Conservation (phyloP, 805 yeast species). For the Metschnikowia matae region DNA sequence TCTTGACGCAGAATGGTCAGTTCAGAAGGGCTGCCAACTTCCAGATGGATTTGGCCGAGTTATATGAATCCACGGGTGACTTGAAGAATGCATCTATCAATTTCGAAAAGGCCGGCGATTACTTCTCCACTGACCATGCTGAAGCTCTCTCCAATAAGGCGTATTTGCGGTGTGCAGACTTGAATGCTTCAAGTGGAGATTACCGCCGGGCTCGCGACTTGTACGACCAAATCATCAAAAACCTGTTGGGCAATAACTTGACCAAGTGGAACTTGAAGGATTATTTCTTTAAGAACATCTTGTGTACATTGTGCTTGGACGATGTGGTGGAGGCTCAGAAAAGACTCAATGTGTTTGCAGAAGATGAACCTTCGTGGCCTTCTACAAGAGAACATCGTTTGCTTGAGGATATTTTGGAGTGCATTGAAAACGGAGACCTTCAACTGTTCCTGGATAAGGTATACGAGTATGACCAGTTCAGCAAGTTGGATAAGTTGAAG, state of each 20-base stretch:
- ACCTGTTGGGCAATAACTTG: conserved; percentile 65
- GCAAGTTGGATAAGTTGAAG: conserved; percentile 87
- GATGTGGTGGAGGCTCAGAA: conserved; percentile 85
- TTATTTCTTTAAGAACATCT: conserved; percentile 76
- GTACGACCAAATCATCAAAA: conserved; percentile 75
- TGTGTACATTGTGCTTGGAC: conserved; percentile 78
- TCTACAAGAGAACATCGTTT: conserved; percentile 74
- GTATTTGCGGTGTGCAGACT: conserved; percentile 82
- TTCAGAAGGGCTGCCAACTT: conserved; percentile 95
- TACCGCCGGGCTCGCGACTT: conserved; percentile 71
- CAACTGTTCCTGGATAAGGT: conserved; percentile 71
- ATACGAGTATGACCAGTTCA: conserved; percentile 80
- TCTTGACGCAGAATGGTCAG: conserved; percentile 81
- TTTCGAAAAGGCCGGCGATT: conserved; percentile 86
- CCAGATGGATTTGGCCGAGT: conserved; percentile 83
- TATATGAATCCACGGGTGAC: conserved; percentile 75
- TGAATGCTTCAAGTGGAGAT: conserved; percentile 65
- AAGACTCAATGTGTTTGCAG: conserved; percentile 56
- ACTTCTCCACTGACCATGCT: conserved; percentile 92
- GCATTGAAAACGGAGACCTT: conserved; percentile 76
- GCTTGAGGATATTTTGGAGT: conserved; percentile 59
- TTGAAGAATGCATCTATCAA: conserved; percentile 63
- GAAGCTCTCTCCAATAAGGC: conserved; percentile 87
- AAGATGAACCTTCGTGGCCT: conserved; percentile 73
- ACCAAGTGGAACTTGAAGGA: conserved; percentile 93